phyloP scores from a whole-genome alignment of 148 eudicot species.

The Rhododendron henanense region DNA sequence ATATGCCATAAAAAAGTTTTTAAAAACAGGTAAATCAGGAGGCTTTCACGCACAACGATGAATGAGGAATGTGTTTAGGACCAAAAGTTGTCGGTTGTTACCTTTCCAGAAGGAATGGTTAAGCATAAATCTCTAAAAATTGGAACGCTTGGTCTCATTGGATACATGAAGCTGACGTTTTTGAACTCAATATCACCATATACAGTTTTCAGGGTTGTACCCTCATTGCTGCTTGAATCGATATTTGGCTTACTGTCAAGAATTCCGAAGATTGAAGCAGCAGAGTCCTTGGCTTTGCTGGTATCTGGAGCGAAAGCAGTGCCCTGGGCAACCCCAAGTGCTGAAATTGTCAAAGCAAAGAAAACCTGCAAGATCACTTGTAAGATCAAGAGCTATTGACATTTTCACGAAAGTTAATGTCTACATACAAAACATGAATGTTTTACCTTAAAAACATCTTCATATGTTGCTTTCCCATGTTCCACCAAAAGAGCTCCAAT shows the following conservation, averaged over 20 bases:
- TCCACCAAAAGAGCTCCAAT: slow-evolving; percentile 61
- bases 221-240: slow-evolving; percentile 63
- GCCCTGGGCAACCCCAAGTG: slow-evolving; percentile 58
- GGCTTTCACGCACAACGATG: neutral
- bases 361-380: slow-evolving; percentile 46
- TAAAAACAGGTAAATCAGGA: neutral
- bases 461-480: slow-evolving; percentile 51
- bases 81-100: neutral
- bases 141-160: slow-evolving; percentile 67
- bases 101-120: slow-evolving; percentile 75
- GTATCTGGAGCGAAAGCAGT: slow-evolving; percentile 56
- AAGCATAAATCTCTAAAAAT: slow-evolving; percentile 67
- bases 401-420: neutral
- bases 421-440: neutral
- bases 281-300: slow-evolving; percentile 58
- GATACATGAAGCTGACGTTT: slow-evolving; percentile 65
- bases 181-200: slow-evolving; percentile 60
- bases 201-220: slow-evolving; percentile 36
- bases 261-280: slow-evolving; percentile 65
- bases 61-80: neutral
- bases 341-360: slow-evolving; percentile 68
- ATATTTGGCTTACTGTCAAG: slow-evolving; percentile 62
- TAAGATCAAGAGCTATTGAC: neutral
- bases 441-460: slow-evolving; percentile 66
- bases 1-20: neutral